Percentiles rank a stretch among this genome's conserved stretches.
These are phyloP conservation scores for Nigrospora oryzae DNA, from an alignment of 2,329 filamentous ascomycete genomes.

Conservation along the genomic window DNA sequence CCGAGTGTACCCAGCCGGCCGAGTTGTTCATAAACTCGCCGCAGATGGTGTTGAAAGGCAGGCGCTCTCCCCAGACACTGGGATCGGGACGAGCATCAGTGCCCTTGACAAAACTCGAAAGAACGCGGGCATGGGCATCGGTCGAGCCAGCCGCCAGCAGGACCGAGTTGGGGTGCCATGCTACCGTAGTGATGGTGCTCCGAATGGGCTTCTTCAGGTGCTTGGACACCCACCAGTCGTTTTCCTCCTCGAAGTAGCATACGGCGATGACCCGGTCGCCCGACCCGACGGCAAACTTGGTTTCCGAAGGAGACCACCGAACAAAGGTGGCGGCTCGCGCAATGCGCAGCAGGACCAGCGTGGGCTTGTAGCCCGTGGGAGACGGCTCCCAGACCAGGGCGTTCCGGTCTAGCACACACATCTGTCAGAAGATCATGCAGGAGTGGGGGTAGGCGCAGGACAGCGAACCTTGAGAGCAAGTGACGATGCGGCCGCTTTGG, in stretches of 20 bases:
- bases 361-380: slow-evolving; percentile 90
- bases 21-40: slow-evolving; percentile 95
- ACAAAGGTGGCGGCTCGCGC: slow-evolving; percentile 95
- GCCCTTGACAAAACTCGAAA: slow-evolving; percentile 94
- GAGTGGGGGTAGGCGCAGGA: neutral
- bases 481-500: slow-evolving; percentile 85
- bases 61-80: slow-evolving; percentile 84
- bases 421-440: slow-evolving; percentile 3
- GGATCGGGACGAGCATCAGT: slow-evolving; percentile 80
- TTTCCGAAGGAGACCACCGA: slow-evolving; percentile 93
- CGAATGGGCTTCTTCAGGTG: slow-evolving; percentile 98
- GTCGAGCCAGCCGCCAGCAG: slow-evolving; percentile 92
- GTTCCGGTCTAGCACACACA: slow-evolving; percentile 60
- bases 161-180: slow-evolving; percentile 97
- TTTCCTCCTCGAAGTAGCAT: slow-evolving; percentile 98
- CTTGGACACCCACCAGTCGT: slow-evolving; percentile 99
- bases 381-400: slow-evolving; percentile 97
- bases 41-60: slow-evolving; percentile 97
- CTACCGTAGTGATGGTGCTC: slow-evolving; percentile 89
- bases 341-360: slow-evolving; percentile 91
- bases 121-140: slow-evolving; percentile 89
- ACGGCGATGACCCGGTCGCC: slow-evolving; percentile 92
- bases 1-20: slow-evolving; percentile 91
- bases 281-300: slow-evolving; percentile 95
- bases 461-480: slow-evolving; percentile 78